phyloP scores from a whole-genome alignment of 805 yeast genomes.

The Wickerhamomyces bovis region DNA sequence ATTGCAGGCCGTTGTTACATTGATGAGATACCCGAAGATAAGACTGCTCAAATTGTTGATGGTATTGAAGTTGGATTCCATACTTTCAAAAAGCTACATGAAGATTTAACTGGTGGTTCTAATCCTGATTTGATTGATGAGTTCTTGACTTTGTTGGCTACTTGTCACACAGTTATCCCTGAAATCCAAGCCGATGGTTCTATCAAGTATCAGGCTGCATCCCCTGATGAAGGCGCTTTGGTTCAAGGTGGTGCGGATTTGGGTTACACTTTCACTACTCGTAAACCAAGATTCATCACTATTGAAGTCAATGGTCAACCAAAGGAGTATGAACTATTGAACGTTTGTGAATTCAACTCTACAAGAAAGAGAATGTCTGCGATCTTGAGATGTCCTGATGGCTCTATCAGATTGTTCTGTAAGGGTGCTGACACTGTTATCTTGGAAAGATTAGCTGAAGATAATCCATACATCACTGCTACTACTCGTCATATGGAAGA shows the following conservation, averaged over 20 bases:
- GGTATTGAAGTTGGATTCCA: conserved; percentile 79
- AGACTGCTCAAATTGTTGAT: conserved; percentile 61
- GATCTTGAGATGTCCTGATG: conserved; percentile 90
- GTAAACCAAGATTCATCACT: conserved; percentile 79
- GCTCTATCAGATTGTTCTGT: conserved; percentile 78
- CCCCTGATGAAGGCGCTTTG: conserved; percentile 98
- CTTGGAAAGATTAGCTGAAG: conserved; percentile 67
- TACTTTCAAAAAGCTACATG: conserved; percentile 57
- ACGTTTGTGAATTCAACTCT: conserved; percentile 94
- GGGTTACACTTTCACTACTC: conserved; percentile 77
- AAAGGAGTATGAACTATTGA: conserved; percentile 66
- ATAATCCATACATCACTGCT: conserved; percentile 75
- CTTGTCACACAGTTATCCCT: conserved; percentile 98
- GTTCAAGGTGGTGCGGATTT: conserved; percentile 92
- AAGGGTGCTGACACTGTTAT: conserved; percentile 98
- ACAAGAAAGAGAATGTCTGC: conserved; percentile 98
- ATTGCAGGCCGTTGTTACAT: conserved; percentile 91
- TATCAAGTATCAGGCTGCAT: conserved; percentile 95
- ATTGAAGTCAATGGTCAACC: conserved; percentile 49
- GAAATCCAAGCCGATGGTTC: conserved; percentile 59
- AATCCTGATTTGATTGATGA: conserved; percentile 55
- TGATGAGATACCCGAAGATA: conserved; percentile 87
- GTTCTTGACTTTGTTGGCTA: conserved; percentile 76
- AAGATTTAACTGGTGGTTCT: conserved; percentile 39
- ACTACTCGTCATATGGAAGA: conserved; percentile 89